Base-by-base conservation (phyloP, 371 early-diverging fungal species). In the Mucor ambiguus region DNA sequence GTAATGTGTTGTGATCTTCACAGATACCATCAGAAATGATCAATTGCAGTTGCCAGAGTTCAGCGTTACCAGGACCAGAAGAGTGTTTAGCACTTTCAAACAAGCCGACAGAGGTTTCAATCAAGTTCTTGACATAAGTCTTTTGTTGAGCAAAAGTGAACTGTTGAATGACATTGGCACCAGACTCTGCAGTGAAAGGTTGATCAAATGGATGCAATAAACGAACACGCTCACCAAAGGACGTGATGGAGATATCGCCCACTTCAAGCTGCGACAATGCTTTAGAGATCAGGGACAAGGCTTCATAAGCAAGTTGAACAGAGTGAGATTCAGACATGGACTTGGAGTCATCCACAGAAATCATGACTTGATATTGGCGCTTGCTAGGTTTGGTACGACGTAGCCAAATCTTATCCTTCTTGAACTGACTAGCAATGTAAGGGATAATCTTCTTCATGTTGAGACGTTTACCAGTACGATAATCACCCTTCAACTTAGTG, bases 401-500 rank as follows among this genome's bases (percentile, higher is more conserved):
- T 74, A 99, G 83, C 99, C 99, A 99, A 67, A 99, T 99, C 87
- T 98, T 98, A 84, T 99, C 99, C 85, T 97, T 99, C 85, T 96
- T 96, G 86, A 94, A 99, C 74, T 98, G 94, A 71, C 93, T 93
- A 24, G 99, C 99, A 77, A 99, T 98, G 74, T 99, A 99, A 3
- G 99, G 96, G 68, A 99, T 96, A 61, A 99, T 94, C 85, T 95
- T 98, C 76, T 97, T 96, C 98, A 99, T 99, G 79, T 99, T 99
- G 63, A 99, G 90, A 29, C 99, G 95, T 80, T 99, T 99, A 64
- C 99, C 99, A 37, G 95, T 98, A 60, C 93, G 92, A 81, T 98
- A 99, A 85, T 99, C 99, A 49, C 99, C 99, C 76, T 92, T 94
- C 66, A 99, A 91, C 76, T 97, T 96, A 33, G 95, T 93, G 2